Percentiles rank a stretch among this genome's conserved stretches.
These are phyloP conservation scores for Melaleuca quinquenervia DNA, from an alignment of 345 rosid species.

Conservation along the genomic window DNA sequence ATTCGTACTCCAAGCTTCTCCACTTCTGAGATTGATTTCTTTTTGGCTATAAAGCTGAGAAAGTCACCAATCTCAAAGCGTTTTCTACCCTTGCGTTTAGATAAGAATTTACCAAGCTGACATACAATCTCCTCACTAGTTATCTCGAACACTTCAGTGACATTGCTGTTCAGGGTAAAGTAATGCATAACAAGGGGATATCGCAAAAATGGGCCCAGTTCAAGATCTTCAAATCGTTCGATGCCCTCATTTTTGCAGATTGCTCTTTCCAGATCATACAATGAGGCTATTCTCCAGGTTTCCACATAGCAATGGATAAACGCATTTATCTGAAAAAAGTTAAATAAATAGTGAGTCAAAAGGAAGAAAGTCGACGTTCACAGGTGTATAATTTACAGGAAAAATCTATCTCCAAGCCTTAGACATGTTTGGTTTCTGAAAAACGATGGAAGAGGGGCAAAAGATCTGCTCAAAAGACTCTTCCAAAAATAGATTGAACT, in stretches of 20 bases:
- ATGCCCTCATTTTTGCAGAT: constrained; percentile 61
- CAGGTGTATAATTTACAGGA: neutral
- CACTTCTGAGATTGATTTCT: constrained; percentile 34
- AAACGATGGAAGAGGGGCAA: neutral
- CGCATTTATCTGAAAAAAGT: constrained; percentile 51
- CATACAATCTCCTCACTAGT: constrained; percentile 48
- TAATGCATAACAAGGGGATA: constrained; percentile 63
- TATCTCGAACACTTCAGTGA: constrained; percentile 40
- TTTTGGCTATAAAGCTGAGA: constrained; percentile 53
- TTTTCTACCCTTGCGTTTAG: constrained; percentile 11
- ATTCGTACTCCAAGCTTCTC: constrained; percentile 76
- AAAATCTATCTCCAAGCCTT: neutral
- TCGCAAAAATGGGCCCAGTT: constrained; percentile 61
- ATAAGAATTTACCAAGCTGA: constrained; percentile 36
- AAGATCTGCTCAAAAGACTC: neutral
- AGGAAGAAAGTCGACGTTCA: neutral
- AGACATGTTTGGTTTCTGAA: neutral
- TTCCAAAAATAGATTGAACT: neutral
- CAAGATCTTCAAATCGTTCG: constrained; percentile 52
- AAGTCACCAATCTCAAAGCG: constrained; percentile 42
- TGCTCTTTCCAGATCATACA: constrained; percentile 70
- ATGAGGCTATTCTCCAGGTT: constrained; percentile 50
- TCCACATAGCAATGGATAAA: constrained; percentile 81
- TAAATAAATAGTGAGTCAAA: neutral
- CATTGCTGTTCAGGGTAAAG: constrained; percentile 34